A percentile compares a stretch with the other conserved stretches of the same genome.
Conservation (phyloP, 2,329 filamentous ascomycete species). For the Parastagonospora avenae region DNA sequence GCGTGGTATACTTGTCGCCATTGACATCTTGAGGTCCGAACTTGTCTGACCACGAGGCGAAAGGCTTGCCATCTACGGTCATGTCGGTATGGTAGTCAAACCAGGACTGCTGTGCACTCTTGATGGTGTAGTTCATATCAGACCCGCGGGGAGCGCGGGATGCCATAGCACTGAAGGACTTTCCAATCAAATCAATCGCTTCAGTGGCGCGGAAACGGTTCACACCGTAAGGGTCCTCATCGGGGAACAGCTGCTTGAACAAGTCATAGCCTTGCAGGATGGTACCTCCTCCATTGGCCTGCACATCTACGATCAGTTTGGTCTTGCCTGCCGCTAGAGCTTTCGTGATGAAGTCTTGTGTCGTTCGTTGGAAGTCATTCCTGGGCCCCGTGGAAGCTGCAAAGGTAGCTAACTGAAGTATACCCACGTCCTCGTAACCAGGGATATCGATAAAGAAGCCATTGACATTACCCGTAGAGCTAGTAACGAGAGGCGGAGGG, state of each 20-base stretch:
- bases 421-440: constrained; percentile 53
- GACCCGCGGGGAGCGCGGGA: constrained; percentile 37
- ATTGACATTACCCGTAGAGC: constrained; percentile 49
- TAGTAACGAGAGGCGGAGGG: constrained; percentile 48
- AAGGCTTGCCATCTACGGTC: constrained; percentile 57
- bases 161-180: constrained; percentile 44
- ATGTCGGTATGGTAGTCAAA: constrained; percentile 55
- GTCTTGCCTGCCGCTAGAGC: constrained; percentile 59
- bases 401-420: constrained; percentile 52
- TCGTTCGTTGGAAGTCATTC: constrained; percentile 47
- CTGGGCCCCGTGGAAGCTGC: constrained; percentile 29
- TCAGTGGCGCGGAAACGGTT: constrained; percentile 58
- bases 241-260: constrained; percentile 63
- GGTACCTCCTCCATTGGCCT: constrained; percentile 64
- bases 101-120: constrained; percentile 46
- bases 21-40: constrained; percentile 38
- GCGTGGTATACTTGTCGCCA: constrained; percentile 45
- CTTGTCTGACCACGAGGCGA: constrained; percentile 54
- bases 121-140: constrained; percentile 45
- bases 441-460: constrained; percentile 52
- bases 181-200: constrained; percentile 52
- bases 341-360: constrained; percentile 48
- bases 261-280: constrained; percentile 66
- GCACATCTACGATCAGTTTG: constrained; percentile 65
- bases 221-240: constrained; percentile 56